These are phyloP conservation scores for Spiromastix sp. DNA, from an alignment of 2,329 filamentous ascomycete species.

Conservation along the genomic window DNA sequence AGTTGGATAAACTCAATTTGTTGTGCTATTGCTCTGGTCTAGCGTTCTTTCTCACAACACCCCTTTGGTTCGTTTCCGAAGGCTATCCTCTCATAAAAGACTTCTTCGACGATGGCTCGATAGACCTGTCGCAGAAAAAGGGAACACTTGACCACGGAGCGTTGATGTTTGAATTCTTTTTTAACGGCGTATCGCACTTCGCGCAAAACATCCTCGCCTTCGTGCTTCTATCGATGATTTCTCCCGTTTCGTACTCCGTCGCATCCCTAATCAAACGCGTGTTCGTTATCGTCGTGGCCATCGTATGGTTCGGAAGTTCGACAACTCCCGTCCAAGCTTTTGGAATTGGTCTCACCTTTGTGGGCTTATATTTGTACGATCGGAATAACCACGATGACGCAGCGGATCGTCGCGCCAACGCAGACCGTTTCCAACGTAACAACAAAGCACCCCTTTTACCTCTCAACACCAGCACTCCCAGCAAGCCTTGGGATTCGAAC, in stretches of 20 bases:
- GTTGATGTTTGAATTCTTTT: conserved; percentile 72
- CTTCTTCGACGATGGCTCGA: conserved; percentile 68
- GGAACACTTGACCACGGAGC: conserved; percentile 56
- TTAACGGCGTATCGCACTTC: conserved; percentile 96
- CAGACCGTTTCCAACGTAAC: conserved; percentile 51
- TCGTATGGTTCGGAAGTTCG: conserved; percentile 89
- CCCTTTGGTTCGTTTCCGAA: conserved; percentile 90
- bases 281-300: conserved; percentile 89
- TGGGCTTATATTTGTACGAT: conserved; percentile 92
- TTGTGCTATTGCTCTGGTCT: conserved; percentile 94
- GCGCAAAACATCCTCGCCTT: conserved; percentile 94
- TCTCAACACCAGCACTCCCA: conserved; percentile 36
- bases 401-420: conserved; percentile 65
- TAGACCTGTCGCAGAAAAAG: conserved; percentile 66
- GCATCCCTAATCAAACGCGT: conserved; percentile 94
- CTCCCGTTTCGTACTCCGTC: conserved; percentile 93
- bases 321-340: conserved; percentile 74
- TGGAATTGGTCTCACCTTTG: conserved; percentile 79
- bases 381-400: conserved; percentile 80
- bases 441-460: conserved; percentile 55
- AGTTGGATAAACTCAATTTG: conserved; percentile 92
- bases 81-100: conserved; percentile 68
- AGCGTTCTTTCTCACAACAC: conserved; percentile 76
- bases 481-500: conserved; percentile 27
- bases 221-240: conserved; percentile 81